phyloP scores from a whole-genome alignment of 1,284 basidiomycete genomes.

The Garcileccinum viscosum region DNA sequence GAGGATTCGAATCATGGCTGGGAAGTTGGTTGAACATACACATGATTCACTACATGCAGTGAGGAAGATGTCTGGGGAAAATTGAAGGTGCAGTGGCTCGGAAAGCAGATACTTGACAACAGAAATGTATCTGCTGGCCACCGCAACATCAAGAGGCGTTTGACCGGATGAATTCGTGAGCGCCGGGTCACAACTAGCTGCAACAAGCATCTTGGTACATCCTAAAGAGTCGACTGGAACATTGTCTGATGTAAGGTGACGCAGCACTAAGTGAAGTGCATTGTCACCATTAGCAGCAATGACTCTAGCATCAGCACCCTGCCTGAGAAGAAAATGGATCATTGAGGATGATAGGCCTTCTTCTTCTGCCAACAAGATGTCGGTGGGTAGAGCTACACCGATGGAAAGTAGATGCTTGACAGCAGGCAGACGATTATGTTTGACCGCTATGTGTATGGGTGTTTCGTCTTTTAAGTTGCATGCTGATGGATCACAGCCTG shows the following conservation, averaged over 20 bases:
- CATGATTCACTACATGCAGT: background rate
- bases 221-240: accelerated
- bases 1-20: no score
- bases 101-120: background rate
- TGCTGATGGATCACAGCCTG: background rate
- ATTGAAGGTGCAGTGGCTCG: background rate
- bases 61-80: background rate
- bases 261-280: no score
- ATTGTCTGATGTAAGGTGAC: no score
- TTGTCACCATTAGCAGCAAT: no score
- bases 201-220: background rate
- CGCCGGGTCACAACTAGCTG: background rate
- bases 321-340: background rate
- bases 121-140: background rate
- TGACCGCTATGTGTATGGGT: background rate
- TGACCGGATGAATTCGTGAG: background rate
- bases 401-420: background rate
- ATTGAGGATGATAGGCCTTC: background rate
- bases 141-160: background rate
- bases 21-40: no score
- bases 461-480: background rate
- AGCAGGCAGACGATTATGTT: background rate
- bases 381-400: background rate
- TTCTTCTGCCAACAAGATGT: background rate
- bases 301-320: background rate